Evolutionary conservation across 1,139 yeast species (phyloP), one percentile per base, ranked within the genome.

Genomic region (Hyphopichia wangnamkhiaoensis): DNA sequence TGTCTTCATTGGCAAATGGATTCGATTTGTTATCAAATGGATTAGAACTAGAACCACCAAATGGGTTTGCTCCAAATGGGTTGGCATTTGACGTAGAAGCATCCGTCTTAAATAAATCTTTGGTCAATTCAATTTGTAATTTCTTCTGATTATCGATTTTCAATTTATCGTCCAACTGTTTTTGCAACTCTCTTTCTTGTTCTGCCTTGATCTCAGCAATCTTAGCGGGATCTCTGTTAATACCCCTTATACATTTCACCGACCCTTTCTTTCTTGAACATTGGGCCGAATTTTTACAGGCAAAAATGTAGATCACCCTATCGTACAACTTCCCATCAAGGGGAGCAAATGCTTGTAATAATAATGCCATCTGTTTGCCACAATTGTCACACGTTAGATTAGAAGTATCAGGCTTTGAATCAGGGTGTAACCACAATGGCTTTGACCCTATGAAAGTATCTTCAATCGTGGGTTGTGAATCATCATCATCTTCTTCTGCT

Each of bases 361-460:
- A 65, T 37, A 91, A 63, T 7, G 87, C 80, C 84, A 89, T 71
- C 24, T 72, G 65, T 10, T 66, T 59, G 0, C 65, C 60, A 63
- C 98, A 93, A 42, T 73, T 74, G 37, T 75, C 78, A 66, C 98
- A 93, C 15, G 63, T 62, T 3, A 82, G 52, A 23, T 78, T 57
- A 12, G 72, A 73, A 3, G 64, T 64, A 9, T 71, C 60, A 0
- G 95, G 94, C 12, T 63, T 58, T 0, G 89, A 79, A 0, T 69
- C 65, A 2, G 74, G 72, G 43, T 76, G 75, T 33, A 84, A 63
- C 72, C 70, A 80, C 2, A 76, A 56, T 4, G 94, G 95, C 40
- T 73, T 68, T 0, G 94, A 93, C 0, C 97, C 97, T 28, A 89
- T 72, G 49, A 86, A 82, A 1, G 93, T 79, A 53, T 88, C 96